Evolutionary conservation across 164 flowering plant species (phyloP).

Genomic region (Brasenia schreberi): DNA sequence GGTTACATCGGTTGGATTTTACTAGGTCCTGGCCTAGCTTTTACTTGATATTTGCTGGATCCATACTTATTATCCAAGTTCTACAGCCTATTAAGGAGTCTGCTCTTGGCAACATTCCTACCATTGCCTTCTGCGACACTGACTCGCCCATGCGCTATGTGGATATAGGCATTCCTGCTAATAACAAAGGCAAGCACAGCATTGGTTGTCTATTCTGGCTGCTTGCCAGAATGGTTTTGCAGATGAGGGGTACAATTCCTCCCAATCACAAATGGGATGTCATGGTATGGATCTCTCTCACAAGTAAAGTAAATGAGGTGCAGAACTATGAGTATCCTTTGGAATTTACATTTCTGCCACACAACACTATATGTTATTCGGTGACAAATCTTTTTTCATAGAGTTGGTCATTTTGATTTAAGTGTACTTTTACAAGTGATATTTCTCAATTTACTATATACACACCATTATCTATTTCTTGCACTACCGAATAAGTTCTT

Average conservation of each 20-base stretch:
- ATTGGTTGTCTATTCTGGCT: conserved; percentile 86
- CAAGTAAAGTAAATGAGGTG: too few species aligned
- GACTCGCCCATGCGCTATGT: conserved; percentile 83
- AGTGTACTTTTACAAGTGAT: too few species aligned
- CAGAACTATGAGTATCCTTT: too few species aligned
- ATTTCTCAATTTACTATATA: too few species aligned
- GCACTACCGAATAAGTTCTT: too few species aligned
- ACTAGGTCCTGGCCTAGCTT: not conserved
- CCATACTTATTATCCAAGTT: not conserved
- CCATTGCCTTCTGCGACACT: conserved; percentile 91
- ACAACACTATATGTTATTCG: too few species aligned
- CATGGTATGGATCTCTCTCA: conserved; percentile 20
- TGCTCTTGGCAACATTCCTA: conserved; percentile 74
- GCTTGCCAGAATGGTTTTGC: conserved; percentile 76
- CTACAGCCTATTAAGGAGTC: conserved; percentile 86
- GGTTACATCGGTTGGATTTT: not conserved
- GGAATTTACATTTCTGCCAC: too few species aligned
- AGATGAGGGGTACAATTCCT: conserved; percentile 71
- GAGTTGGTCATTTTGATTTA: too few species aligned
- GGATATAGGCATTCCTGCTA: conserved; percentile 88
- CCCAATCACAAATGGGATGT: conserved; percentile 75
- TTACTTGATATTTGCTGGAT: not conserved
- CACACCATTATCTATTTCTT: too few species aligned
- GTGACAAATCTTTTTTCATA: too few species aligned
- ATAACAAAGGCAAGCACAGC: conserved; percentile 90